phyloP scores from a whole-genome alignment of 2,329 filamentous ascomycete genomes.

The Penicillium sp. region DNA sequence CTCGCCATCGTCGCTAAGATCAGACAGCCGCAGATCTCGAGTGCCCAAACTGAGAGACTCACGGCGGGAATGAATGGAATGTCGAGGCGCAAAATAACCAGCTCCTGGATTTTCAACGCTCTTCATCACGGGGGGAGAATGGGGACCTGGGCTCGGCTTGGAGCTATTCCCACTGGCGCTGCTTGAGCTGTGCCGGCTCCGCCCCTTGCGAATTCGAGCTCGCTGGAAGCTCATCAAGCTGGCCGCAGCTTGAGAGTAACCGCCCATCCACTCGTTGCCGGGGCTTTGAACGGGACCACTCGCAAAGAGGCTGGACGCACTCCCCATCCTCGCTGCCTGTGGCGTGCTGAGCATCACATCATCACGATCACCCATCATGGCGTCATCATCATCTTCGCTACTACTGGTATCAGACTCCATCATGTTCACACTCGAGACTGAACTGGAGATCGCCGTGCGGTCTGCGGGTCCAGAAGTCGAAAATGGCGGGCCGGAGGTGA shows the following conservation, averaged over 20 bases:
- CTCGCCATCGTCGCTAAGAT: conserved; percentile 74
- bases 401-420: conserved; percentile 74
- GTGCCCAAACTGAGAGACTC: conserved; percentile 89
- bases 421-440: conserved; percentile 72
- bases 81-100: conserved; percentile 51
- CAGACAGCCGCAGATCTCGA: conserved; percentile 75
- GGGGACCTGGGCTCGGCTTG: conserved; percentile 63
- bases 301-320: conserved; percentile 42
- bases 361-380: conserved; percentile 64
- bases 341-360: conserved; percentile 73
- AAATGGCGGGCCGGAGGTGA: conserved; percentile 57
- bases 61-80: conserved; percentile 55
- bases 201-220: conserved; percentile 51
- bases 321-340: conserved; percentile 58
- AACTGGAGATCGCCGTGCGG: conserved; percentile 68
- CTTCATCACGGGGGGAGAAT: conserved; percentile 65
- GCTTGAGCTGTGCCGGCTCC: conserved; percentile 61
- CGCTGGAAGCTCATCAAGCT: conserved; percentile 75
- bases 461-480: conserved; percentile 65
- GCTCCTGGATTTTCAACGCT: conserved; percentile 49
- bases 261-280: conserved; percentile 57
- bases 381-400: conserved; percentile 53
- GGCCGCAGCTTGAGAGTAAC: conserved; percentile 62
- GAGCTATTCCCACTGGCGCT: conserved; percentile 65
- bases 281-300: conserved; percentile 47